These are phyloP conservation scores for Paspalum notatum DNA, from an alignment of 176 grass and related monocot species.

Conservation along the genomic window DNA sequence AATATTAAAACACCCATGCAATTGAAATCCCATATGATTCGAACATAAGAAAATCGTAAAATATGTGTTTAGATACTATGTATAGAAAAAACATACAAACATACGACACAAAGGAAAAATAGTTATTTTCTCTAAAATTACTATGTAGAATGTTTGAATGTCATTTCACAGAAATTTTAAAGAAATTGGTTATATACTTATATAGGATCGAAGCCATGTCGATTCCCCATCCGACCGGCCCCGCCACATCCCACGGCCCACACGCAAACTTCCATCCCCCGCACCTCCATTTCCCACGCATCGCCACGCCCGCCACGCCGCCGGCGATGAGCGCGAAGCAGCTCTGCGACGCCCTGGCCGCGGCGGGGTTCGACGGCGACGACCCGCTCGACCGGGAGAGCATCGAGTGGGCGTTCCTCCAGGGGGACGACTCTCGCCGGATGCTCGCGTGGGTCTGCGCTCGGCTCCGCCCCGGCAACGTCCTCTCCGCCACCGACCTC, in stretches of 20 bases:
- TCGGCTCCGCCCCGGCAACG: constrained; percentile 79
- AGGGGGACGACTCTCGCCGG: constrained; percentile 73
- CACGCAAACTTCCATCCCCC: not conserved
- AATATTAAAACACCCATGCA: no score
- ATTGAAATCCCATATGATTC: no score
- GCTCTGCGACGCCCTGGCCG: constrained; percentile 65
- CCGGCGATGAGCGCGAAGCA: constrained; percentile 69
- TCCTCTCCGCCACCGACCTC: constrained; percentile 75
- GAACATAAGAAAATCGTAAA: no score
- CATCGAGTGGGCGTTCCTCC: constrained; percentile 94
- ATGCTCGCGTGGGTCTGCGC: constrained; percentile 83
- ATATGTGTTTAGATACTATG: no score
- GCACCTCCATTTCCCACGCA: not conserved
- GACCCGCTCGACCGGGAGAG: constrained; percentile 70
- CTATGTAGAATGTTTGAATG: no score
- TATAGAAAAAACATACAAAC: no score
- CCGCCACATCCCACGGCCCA: not conserved
- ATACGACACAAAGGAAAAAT: no score
- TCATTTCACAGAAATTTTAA: no score
- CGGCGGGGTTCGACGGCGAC: constrained; percentile 69
- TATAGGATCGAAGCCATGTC: no score
- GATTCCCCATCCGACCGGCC: not conserved
- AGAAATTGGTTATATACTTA: no score
- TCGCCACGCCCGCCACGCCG: not conserved
- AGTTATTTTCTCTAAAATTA: no score